Evolutionary conservation across 305 asterid genomes (phyloP), one percentile per base, ranked within the genome.

Genomic region (Solanum aculeatissimum): DNA sequence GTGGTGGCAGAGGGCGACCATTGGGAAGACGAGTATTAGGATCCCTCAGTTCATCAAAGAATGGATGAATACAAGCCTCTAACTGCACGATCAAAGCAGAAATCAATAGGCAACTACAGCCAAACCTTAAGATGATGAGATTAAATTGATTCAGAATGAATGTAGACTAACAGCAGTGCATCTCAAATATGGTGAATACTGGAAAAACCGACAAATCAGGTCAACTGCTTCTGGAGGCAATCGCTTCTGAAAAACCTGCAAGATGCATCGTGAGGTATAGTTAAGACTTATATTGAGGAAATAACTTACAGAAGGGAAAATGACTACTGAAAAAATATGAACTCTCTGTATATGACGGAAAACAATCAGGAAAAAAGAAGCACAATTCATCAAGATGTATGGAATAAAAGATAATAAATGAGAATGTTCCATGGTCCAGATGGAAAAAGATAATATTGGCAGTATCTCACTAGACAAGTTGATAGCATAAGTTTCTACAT

Each of bases 1-100:
- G 99, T 51, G 99, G 97, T 81, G 99, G 99, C 88, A 94, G 99
- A 66, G 99, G 99, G 57, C 99, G 99, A 55, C 98, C 98, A 92
- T 93, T 96, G 84, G 97, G 99, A 87, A 96, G 97, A 53, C 98
- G 92, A 83, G 93, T 89, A 85, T 89, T 92, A 81, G 97, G 96
- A 81, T 96, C 97, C 89, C 98, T 91, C 89, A 96, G 84, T 89
- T 96, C 99, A 86, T 96, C 99, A 51, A 96, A 96, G 92, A 96
- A 96, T 53, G 99, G 97, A 89, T 96, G 99, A 91, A 93, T 87
- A 85, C 99, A 96, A 89, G 99, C 99, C 90, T 96, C 99, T 93
- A 96, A 90, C 99, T 96, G 94, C 87, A 87, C 77, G 72, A 69
- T 83, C 88, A 84, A 80, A n/a, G 45, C 65, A 77, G 66, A 77